Percentiles rank a stretch among this genome's conserved stretches.
Evolutionary conservation across 768 basidiomycete genomes (phyloP).

Genomic region (Amanita phalloides): DNA sequence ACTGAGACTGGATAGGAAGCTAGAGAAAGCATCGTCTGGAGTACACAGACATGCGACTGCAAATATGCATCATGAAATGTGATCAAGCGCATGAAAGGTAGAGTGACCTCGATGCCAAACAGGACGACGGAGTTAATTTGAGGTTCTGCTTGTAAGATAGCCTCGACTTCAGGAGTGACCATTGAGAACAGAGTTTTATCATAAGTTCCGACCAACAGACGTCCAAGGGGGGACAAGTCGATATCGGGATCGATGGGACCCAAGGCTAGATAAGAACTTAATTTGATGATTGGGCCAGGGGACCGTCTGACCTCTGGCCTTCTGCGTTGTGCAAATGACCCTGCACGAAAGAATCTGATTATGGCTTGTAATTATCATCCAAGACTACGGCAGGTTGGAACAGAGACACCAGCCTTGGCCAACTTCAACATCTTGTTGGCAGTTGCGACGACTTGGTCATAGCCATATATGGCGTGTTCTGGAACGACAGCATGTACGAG

Average conservation of each 20-base stretch:
- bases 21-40: conserved; percentile 74
- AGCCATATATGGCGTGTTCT: conserved; percentile 50
- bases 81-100: background rate
- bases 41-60: conserved; percentile 82
- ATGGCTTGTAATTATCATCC: background rate
- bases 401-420: conserved; percentile 40
- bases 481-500: background rate
- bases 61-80: conserved; percentile 1
- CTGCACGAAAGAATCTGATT: conserved; percentile 51
- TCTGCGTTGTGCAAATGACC: conserved; percentile 80
- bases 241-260: conserved; percentile 61
- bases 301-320: conserved; percentile 42
- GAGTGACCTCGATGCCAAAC: conserved; percentile 75
- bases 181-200: conserved; percentile 85
- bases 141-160: conserved; percentile 35
- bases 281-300: background rate
- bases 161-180: conserved; percentile 57
- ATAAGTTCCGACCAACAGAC: conserved; percentile 48
- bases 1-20: conserved; percentile 32
- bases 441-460: conserved; percentile 57
- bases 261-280: conserved; percentile 32
- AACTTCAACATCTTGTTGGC: conserved; percentile 69
- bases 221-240: conserved; percentile 39
- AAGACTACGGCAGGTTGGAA: background rate
- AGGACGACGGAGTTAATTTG: conserved; percentile 54